A percentile compares a stretch with the other conserved stretches of the same genome.
phyloP scores from a whole-genome alignment of 805 yeast species.

The Ogataea zsoltii region DNA sequence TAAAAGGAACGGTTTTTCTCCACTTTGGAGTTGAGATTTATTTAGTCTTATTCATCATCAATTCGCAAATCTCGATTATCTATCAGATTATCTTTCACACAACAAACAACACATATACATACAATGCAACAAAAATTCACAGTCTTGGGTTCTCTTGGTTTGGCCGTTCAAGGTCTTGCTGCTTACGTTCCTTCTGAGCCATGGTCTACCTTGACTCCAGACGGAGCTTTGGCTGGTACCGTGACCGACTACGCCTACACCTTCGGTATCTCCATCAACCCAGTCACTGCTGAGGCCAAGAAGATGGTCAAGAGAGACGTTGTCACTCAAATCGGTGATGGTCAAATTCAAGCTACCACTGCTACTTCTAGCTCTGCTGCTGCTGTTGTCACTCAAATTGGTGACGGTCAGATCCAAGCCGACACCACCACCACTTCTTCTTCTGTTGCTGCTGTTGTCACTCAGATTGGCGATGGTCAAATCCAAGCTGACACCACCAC shows the following conservation, averaged over 20 bases:
- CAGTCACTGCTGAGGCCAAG: constrained; percentile 35
- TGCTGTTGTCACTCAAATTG: constrained; percentile 45
- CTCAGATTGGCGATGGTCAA: constrained; percentile 66
- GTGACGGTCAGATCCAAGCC: constrained; percentile 53
- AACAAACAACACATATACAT: constrained; percentile 1
- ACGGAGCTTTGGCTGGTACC: constrained; percentile 51
- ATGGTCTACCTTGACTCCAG: constrained; percentile 72
- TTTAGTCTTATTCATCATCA: constrained; percentile 9
- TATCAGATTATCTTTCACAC: background rate
- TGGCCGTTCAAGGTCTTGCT: constrained; percentile 50
- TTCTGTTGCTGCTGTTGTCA: constrained; percentile 35
- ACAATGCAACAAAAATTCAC: constrained; percentile 29
- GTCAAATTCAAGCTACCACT: constrained; percentile 53
- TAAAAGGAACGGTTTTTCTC: constrained; percentile 7
- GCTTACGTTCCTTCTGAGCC: constrained; percentile 67
- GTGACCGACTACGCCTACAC: constrained; percentile 55
- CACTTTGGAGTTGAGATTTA: background rate
- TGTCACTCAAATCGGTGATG: constrained; percentile 51
- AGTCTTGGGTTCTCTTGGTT: constrained; percentile 38
- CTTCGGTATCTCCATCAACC: constrained; percentile 73
- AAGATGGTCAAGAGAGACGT: constrained; percentile 33
- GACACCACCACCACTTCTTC: constrained; percentile 32
- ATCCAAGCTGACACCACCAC: constrained; percentile 43
- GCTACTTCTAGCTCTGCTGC: constrained; percentile 39
- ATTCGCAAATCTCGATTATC: constrained; percentile 5